Percentiles rank a stretch among this genome's conserved stretches.
phyloP scores from a whole-genome alignment of 345 rosid genomes.

The Brassica carinata region DNA sequence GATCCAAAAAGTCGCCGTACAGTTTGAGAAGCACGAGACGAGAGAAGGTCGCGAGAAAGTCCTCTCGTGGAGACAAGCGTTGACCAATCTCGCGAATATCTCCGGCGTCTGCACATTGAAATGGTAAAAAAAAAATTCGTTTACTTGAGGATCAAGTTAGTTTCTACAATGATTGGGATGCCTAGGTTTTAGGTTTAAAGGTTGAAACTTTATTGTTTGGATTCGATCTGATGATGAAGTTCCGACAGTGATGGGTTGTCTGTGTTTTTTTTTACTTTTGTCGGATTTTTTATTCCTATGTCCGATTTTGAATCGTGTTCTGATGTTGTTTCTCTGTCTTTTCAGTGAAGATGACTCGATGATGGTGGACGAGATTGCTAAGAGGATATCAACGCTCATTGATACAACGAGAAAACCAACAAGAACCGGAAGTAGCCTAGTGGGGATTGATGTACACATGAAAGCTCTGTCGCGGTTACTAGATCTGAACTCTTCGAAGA shows the following conservation, averaged over 20 bases:
- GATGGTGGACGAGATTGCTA: conserved; percentile 32
- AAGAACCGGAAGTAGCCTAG: neutral
- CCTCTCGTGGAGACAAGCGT: conserved; percentile 29
- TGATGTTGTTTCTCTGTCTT: neutral
- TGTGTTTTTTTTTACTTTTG: no score
- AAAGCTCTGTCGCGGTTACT: neutral
- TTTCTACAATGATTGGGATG: neutral
- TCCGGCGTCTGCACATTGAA: conserved; percentile 9
- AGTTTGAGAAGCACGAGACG: conserved; percentile 29
- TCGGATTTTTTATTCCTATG: no score
- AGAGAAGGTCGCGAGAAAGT: conserved; percentile 24
- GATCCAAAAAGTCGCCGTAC: conserved; percentile 7
- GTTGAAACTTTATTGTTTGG: neutral
- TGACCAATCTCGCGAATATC: conserved; percentile 12
- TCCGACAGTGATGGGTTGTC: no score
- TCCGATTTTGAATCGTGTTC: no score
- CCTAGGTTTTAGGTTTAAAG: neutral
- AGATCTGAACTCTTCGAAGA: conserved; percentile 16
- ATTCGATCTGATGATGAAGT: no score
- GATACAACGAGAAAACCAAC: neutral
- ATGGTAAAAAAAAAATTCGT: conserved; percentile 16
- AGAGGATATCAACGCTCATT: conserved; percentile 2
- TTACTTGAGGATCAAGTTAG: neutral
- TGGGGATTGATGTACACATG: conserved; percentile 38
- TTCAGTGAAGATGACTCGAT: conserved; percentile 34